Percentiles rank a stretch among this genome's conserved stretches.
Conservation (phyloP, 2,329 filamentous ascomycete genomes). For the Xylariaceae sp. region DNA sequence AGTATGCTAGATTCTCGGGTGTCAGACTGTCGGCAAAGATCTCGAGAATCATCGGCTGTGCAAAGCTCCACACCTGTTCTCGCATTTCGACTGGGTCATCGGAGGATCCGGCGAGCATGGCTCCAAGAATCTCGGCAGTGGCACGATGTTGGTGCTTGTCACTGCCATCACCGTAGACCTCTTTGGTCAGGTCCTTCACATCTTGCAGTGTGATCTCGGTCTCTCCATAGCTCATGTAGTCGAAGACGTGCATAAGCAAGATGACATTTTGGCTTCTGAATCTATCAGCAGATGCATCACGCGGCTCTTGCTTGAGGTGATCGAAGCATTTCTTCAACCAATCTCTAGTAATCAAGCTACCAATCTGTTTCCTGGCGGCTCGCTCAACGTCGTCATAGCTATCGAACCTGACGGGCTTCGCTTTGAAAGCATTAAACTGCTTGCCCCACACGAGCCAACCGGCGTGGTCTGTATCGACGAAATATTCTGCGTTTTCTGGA, state of each 20-base stretch:
- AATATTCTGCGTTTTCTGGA: conserved; percentile 72
- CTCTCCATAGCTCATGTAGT: conserved; percentile 77
- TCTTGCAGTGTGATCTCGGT: conserved; percentile 80
- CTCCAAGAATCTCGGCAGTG: conserved; percentile 88
- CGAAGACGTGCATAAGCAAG: conserved; percentile 83
- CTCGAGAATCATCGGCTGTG: conserved; percentile 78
- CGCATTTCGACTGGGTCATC: conserved; percentile 73
- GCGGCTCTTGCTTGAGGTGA: conserved; percentile 93
- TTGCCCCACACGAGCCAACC: conserved; percentile 97
- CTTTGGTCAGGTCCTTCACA: conserved; percentile 72
- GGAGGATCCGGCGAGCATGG: conserved; percentile 73
- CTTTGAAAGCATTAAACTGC: conserved; percentile 73
- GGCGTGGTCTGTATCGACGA: conserved; percentile 85
- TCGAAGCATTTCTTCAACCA: conserved; percentile 89
- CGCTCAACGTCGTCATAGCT: conserved; percentile 78
- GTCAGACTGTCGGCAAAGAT: conserved; percentile 91
- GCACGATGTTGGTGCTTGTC: conserved; percentile 98
- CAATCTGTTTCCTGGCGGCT: conserved; percentile 72
- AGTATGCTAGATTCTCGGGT: conserved; percentile 90
- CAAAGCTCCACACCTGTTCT: conserved; percentile 79
- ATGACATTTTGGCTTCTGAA: conserved; percentile 88
- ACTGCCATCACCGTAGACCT: conserved; percentile 84
- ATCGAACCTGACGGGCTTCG: conserved; percentile 63
- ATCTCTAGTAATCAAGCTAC: conserved; percentile 69
- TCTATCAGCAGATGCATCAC: conserved; percentile 74